Conservation (phyloP, 2,329 filamentous ascomycete genomes). For the Esteya vermicola region DNA sequence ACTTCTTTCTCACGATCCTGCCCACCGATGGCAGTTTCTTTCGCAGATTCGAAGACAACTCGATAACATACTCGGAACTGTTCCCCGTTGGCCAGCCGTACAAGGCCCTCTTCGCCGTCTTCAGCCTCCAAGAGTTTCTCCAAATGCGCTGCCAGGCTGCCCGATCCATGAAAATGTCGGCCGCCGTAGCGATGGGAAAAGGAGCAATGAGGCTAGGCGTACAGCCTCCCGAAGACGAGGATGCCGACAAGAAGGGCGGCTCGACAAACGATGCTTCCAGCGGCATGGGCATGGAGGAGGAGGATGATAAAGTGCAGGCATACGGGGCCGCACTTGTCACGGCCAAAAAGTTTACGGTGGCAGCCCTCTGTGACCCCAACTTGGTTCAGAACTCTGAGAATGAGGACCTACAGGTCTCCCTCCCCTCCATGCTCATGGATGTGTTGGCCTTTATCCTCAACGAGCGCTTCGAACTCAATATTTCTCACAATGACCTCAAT, state of each 20-base stretch:
- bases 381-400: conserved; percentile 31
- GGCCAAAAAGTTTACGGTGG: conserved; percentile 39
- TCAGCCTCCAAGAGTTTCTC: conserved; percentile 52
- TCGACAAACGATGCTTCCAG: conserved; percentile 11
- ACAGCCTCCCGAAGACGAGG: not conserved
- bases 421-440: conserved; percentile 41
- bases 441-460: conserved; percentile 40
- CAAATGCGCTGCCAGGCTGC: conserved; percentile 18
- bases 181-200: not conserved
- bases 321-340: conserved; percentile 24
- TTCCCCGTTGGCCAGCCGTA: conserved; percentile 58
- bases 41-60: conserved; percentile 38
- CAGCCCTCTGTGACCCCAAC: conserved; percentile 44
- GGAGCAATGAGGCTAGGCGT: not conserved
- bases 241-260: no score
- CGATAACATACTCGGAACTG: conserved; percentile 40
- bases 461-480: conserved; percentile 11
- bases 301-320: conserved; percentile 3
- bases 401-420: conserved; percentile 29
- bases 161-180: conserved; percentile 9
- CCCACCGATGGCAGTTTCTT: conserved; percentile 52
- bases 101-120: conserved; percentile 59
- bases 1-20: conserved; percentile 54
- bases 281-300: no score
- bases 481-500: conserved; percentile 13